Percentiles rank a stretch among this genome's conserved stretches.
Conservation (phyloP, 2,329 filamentous ascomycete genomes). For the Apiospora kogelbergensis region DNA sequence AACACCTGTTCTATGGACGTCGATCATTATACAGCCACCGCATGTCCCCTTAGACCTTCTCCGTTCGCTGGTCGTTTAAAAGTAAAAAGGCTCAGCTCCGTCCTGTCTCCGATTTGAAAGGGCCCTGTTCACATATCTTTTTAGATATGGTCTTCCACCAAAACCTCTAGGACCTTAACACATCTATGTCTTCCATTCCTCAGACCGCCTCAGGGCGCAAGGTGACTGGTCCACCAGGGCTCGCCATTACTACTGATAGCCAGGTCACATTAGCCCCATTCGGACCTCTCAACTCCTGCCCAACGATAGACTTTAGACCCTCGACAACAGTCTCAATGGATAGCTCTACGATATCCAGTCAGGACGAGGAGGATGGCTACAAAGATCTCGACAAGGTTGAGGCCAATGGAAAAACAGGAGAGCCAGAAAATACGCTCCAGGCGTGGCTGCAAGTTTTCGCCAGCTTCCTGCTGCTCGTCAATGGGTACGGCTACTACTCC, state of each 20-base stretch:
- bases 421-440: neutral
- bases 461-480: conserved; percentile 39
- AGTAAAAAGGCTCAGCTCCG: neutral
- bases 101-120: neutral
- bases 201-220: neutral
- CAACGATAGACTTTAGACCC: neutral
- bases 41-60: no score
- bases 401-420: neutral
- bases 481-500: conserved; percentile 51
- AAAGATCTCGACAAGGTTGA: neutral
- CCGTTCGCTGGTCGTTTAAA: neutral
- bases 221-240: neutral
- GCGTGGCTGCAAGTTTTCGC: neutral
- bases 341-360: neutral
- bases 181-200: neutral
- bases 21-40: no score
- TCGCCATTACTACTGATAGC: no score
- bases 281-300: neutral
- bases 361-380: neutral
- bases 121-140: neutral
- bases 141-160: neutral
- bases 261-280: neutral
- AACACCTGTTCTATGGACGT: neutral
- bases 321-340: no score
- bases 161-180: neutral